Percentiles rank a stretch among this genome's conserved stretches.
Evolutionary conservation across 129 eudicot species (phyloP).

Genomic region (Kitagawia praeruptora): DNA sequence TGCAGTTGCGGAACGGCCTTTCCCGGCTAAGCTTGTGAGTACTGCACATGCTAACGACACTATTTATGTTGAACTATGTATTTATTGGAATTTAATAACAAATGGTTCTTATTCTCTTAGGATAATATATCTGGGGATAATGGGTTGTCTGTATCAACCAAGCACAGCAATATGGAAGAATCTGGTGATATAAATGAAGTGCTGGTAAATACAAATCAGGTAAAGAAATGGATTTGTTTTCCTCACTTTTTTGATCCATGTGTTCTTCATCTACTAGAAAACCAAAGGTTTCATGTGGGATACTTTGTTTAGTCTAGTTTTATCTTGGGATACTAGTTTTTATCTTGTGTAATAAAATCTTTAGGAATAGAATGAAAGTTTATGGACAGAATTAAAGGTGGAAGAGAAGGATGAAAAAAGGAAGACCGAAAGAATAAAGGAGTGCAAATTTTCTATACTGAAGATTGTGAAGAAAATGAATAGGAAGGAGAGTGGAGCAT

Average conservation of each 20-base stretch:
- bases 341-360: too few relatives aligned
- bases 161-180: conserved; percentile 51
- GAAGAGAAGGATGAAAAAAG: not conserved
- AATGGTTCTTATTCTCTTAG: conserved; percentile 29
- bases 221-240: conserved; percentile 5
- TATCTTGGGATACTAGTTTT: too few relatives aligned
- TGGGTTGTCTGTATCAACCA: conserved; percentile 58
- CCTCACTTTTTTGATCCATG: conserved; percentile 10
- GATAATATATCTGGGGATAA: conserved; percentile 39
- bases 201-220: conserved; percentile 92
- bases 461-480: not conserved
- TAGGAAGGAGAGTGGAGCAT: not conserved
- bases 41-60: not conserved
- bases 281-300: not conserved
- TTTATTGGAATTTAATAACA: not conserved
- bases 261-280: not conserved
- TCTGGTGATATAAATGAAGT: conserved; percentile 59
- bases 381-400: not conserved
- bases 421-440: not conserved
- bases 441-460: not conserved
- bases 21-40: conserved; percentile 69
- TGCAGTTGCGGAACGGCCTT: conserved; percentile 88
- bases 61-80: not conserved
- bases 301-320: too few relatives aligned
- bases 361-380: not conserved